These are phyloP conservation scores for Myxozyma sirexii DNA, from an alignment of 805 yeast species.

Conservation along the genomic window DNA sequence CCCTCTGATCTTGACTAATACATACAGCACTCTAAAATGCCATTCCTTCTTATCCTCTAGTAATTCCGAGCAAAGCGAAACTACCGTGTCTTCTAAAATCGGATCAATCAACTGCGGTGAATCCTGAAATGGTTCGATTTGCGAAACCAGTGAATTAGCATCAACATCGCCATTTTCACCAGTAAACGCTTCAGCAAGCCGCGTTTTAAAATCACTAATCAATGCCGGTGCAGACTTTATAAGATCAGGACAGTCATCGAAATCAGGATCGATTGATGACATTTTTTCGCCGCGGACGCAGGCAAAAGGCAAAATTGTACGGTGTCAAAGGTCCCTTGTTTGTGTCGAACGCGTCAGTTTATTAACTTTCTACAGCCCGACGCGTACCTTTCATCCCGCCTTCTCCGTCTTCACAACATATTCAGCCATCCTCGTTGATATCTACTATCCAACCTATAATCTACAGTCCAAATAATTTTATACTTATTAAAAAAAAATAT, in stretches of 20 bases:
- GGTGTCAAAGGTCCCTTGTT: background rate
- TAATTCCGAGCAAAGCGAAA: background rate
- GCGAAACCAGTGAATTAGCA: background rate
- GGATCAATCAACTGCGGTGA: constrained; percentile 29
- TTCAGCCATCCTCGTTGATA: too few relatives aligned
- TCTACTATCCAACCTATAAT: too few relatives aligned
- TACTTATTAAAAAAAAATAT: background rate
- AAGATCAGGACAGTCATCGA: constrained; percentile 32
- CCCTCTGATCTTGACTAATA: constrained; percentile 66
- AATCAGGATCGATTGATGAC: constrained; percentile 18
- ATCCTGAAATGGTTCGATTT: constrained; percentile 30
- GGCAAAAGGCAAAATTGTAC: background rate
- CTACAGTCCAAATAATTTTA: too few relatives aligned
- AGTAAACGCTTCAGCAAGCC: background rate
- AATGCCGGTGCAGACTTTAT: constrained; percentile 26
- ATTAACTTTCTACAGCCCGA: background rate
- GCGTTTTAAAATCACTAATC: constrained; percentile 11
- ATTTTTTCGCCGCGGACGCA: too few relatives aligned
- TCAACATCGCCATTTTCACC: background rate
- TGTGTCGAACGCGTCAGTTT: background rate
- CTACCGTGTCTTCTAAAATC: constrained; percentile 16
- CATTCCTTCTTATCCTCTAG: constrained; percentile 8
- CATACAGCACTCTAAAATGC: constrained; percentile 53
- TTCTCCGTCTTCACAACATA: too few relatives aligned
- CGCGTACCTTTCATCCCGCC: too few relatives aligned